Conservation (phyloP, 202 grass and related monocot species). For the Zizania palustris region DNA sequence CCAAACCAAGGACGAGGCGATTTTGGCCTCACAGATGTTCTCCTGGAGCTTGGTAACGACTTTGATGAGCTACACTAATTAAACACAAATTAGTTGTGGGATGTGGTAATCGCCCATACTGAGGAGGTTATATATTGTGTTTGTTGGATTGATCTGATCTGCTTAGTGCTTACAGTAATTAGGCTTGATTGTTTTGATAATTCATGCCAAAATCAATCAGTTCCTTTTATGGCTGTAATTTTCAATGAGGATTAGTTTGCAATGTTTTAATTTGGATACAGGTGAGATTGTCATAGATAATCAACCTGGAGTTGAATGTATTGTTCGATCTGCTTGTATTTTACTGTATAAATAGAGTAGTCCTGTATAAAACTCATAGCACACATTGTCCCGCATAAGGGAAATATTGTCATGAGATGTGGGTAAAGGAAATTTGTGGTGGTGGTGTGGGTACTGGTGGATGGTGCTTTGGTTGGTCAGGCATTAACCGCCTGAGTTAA, state of each 20-base stretch:
- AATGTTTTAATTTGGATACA: not conserved
- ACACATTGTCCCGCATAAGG: not conserved
- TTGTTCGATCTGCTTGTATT: too few relatives aligned
- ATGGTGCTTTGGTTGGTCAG: not conserved
- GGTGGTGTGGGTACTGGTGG: not conserved
- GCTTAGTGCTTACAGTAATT: not conserved
- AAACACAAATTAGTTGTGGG: not conserved
- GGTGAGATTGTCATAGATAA: too few relatives aligned
- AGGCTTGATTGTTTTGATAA: not conserved
- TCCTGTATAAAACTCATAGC: too few relatives aligned
- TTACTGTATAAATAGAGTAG: too few relatives aligned
- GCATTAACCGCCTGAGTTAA: not conserved
- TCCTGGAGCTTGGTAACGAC: not conserved
- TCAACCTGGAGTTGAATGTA: too few relatives aligned
- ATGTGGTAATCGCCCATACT: not conserved
- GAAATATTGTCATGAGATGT: not conserved
- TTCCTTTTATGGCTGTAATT: not conserved
- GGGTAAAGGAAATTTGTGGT: too few relatives aligned
- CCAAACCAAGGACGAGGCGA: not conserved
- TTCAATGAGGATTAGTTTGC: slow-evolving; percentile 2
- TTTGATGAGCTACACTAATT: too few relatives aligned
- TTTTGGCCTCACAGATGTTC: not conserved
- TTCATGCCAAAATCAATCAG: not conserved
- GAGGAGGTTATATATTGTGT: not conserved
- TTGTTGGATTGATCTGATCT: slow-evolving; percentile 5